Evolutionary conservation across 1,284 basidiomycete genomes (phyloP).

Genomic region (Hypsizygus ulmarius): DNA sequence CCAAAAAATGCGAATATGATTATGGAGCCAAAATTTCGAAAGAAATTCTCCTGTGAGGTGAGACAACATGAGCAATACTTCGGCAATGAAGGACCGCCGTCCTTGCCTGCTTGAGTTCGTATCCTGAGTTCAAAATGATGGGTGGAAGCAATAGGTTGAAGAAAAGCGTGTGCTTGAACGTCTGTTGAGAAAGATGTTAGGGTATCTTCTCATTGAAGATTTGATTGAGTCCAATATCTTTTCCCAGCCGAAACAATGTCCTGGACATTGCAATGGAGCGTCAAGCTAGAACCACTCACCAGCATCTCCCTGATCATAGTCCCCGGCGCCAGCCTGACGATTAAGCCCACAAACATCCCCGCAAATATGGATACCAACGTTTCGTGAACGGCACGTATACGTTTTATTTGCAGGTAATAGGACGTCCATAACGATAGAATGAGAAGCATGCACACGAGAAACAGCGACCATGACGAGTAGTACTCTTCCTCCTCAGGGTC

Average conservation of each 20-base stretch:
- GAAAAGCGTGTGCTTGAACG: slow-evolving; percentile 96
- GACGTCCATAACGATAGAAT: slow-evolving; percentile 94
- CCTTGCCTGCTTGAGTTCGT: slow-evolving; percentile 90
- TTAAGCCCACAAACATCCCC: slow-evolving; percentile 93
- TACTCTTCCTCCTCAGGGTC: slow-evolving; percentile 79
- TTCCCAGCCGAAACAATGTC: too few species aligned
- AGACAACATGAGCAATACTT: neutral
- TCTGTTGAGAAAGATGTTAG: slow-evolving; percentile 44
- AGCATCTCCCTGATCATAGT: slow-evolving; percentile 97
- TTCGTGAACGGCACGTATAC: slow-evolving; percentile 95
- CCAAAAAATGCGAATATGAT: slow-evolving; percentile 95
- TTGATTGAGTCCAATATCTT: neutral
- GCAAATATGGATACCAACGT: slow-evolving; percentile 95
- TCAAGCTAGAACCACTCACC: slow-evolving; percentile 50
- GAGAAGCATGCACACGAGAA: slow-evolving; percentile 92
- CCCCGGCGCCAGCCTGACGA: slow-evolving; percentile 88
- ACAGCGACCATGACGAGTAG: slow-evolving; percentile 92
- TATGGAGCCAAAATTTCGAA: slow-evolving; percentile 96
- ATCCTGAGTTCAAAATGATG: slow-evolving; percentile 97
- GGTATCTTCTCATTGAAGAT: slow-evolving; percentile 1
- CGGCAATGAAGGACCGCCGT: neutral
- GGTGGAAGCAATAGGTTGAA: slow-evolving; percentile 97
- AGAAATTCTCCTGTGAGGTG: slow-evolving; percentile 84
- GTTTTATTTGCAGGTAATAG: slow-evolving; percentile 97
- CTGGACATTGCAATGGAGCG: neutral